Percentiles rank a stretch among this genome's conserved stretches.
Evolutionary conservation across 176 grass and related monocot genomes (phyloP).

Genomic region (Aegilops tauschii): DNA sequence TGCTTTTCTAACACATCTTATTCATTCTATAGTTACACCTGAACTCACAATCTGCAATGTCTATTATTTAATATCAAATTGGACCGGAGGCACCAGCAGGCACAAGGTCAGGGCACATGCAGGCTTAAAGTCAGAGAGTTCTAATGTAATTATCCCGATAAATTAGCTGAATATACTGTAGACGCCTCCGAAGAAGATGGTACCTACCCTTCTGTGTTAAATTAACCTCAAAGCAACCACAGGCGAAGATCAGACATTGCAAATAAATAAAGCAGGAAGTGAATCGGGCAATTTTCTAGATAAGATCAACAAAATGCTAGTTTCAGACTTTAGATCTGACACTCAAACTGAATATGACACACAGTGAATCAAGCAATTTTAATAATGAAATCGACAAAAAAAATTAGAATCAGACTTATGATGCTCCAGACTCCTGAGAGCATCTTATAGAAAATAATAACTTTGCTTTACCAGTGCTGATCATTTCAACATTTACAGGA

Average conservation of each 20-base stretch:
- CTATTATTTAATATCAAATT: too few relatives aligned
- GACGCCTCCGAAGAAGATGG: not conserved
- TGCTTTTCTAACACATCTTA: too few relatives aligned
- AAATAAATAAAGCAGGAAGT: not conserved
- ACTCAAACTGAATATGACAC: not conserved
- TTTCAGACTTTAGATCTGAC: not conserved
- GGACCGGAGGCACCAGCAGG: too few relatives aligned
- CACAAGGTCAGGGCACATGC: too few relatives aligned
- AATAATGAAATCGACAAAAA: not conserved
- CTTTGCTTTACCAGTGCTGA: not conserved
- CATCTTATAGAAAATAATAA: not conserved
- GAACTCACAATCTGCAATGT: too few relatives aligned
- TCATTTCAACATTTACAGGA: not conserved
- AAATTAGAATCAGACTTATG: not conserved
- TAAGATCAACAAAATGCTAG: not conserved
- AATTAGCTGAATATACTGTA: not conserved
- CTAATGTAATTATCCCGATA: too few relatives aligned
- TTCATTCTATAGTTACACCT: too few relatives aligned
- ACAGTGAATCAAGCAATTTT: not conserved
- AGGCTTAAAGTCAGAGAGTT: too few relatives aligned
- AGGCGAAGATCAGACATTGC: not conserved
- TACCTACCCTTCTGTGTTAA: not conserved
- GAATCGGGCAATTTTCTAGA: not conserved
- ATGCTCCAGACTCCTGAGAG: not conserved
- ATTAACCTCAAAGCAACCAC: not conserved